phyloP scores from a whole-genome alignment of 164 flowering plant species.

The Vitis rupestris region DNA sequence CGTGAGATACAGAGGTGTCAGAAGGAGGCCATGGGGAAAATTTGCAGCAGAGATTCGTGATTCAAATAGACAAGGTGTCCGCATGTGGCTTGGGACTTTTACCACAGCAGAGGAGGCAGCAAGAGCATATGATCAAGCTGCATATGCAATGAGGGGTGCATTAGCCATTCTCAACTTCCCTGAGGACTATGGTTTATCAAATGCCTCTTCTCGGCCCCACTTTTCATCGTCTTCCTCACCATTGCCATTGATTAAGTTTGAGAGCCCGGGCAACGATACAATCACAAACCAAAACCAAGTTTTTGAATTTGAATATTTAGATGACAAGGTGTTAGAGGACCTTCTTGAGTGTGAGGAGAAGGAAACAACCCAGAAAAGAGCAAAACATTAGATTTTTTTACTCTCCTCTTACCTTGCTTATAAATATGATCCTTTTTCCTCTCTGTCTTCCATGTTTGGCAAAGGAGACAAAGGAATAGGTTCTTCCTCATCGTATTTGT shows the following conservation, averaged over 20 bases:
- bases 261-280: background rate
- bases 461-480: too few species aligned
- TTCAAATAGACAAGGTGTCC: conserved; percentile 32
- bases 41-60: conserved; percentile 56
- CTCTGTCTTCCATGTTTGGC: too few species aligned
- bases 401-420: too few species aligned
- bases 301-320: conserved; percentile 21
- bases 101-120: conserved; percentile 51
- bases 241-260: background rate
- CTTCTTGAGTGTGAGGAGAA: conserved; percentile 17
- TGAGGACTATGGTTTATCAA: conserved; percentile 9
- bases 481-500: too few species aligned
- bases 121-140: conserved; percentile 49
- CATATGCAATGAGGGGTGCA: conserved; percentile 39
- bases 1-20: conserved; percentile 39
- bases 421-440: too few species aligned
- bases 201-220: background rate
- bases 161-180: conserved; percentile 48
- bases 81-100: conserved; percentile 56
- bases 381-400: background rate
- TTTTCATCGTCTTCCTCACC: conserved; percentile 4
- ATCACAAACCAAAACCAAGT: conserved; percentile 2
- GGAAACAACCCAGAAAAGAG: background rate
- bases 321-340: conserved; percentile 18
- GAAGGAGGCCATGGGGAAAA: conserved; percentile 57